Conservation (phyloP, 495 filamentous ascomycete species). For the Podospora comata region DNA sequence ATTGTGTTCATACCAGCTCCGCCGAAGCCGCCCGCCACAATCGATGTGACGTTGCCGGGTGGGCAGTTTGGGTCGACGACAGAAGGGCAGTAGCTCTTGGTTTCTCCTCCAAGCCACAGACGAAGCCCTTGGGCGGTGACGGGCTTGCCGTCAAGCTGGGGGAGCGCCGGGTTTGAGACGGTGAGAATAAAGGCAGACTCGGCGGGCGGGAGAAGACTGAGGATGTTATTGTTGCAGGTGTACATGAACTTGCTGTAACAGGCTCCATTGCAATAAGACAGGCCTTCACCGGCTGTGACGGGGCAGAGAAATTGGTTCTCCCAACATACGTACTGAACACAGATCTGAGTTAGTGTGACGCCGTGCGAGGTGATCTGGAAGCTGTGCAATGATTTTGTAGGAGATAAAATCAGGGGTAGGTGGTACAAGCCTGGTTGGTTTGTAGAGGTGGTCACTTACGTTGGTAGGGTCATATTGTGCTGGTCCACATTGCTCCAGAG, state of each 20-base stretch:
- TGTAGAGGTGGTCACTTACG: conserved; percentile 12
- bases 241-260: conserved; percentile 38
- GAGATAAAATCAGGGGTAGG: not conserved
- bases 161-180: conserved; percentile 41
- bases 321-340: conserved; percentile 34
- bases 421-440: not conserved
- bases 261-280: conserved; percentile 33
- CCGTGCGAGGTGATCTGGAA: not conserved
- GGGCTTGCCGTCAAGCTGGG: conserved; percentile 42
- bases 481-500: conserved; percentile 25
- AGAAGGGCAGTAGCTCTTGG: conserved; percentile 38
- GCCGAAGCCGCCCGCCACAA: conserved; percentile 20
- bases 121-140: conserved; percentile 34
- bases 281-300: conserved; percentile 31
- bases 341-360: conserved; percentile 11
- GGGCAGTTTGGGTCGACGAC: conserved; percentile 29
- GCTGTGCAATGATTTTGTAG: not conserved
- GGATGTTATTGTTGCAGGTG: conserved; percentile 39
- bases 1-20: conserved; percentile 36
- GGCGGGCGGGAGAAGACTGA: conserved; percentile 33
- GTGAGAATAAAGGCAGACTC: conserved; percentile 40
- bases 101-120: conserved; percentile 44
- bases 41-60: conserved; percentile 30
- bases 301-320: conserved; percentile 33
- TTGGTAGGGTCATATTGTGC: conserved; percentile 33